Conservation (phyloP, 2,329 filamentous ascomycete genomes). For the Aspergillus aculeatus region DNA sequence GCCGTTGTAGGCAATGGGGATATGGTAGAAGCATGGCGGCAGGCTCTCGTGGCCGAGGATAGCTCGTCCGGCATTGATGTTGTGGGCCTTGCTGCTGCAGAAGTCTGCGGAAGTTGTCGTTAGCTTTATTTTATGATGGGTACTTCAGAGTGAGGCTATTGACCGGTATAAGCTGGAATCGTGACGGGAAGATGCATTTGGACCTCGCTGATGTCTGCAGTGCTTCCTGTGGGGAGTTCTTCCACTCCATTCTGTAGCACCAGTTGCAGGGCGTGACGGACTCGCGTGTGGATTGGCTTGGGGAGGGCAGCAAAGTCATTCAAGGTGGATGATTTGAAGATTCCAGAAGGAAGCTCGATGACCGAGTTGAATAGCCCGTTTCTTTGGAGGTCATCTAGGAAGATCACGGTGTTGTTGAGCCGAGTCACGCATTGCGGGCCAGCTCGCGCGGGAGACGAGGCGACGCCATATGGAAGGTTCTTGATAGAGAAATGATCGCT, state of each 20-base stretch:
- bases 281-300: constrained; percentile 36
- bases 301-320: constrained; percentile 53
- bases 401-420: constrained; percentile 52
- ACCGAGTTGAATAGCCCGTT: constrained; percentile 30
- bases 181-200: constrained; percentile 56
- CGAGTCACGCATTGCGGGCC: constrained; percentile 51
- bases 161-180: constrained; percentile 58
- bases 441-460: constrained; percentile 41
- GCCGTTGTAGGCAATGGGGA: constrained; percentile 55
- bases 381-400: constrained; percentile 47
- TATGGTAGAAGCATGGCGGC: constrained; percentile 45
- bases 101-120: constrained; percentile 25
- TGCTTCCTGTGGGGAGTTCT: constrained; percentile 14
- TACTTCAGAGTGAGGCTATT: constrained; percentile 56
- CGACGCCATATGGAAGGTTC: constrained; percentile 57
- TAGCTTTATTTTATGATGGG: constrained; percentile 48
- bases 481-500: constrained; percentile 47
- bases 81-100: constrained; percentile 38
- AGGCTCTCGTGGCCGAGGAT: constrained; percentile 26
- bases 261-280: constrained; percentile 42
- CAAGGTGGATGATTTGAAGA: constrained; percentile 41
- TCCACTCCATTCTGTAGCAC: constrained; percentile 8
- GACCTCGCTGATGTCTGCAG: constrained; percentile 40
- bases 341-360: constrained; percentile 16
- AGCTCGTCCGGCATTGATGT: constrained; percentile 26